phyloP scores from a whole-genome alignment of 2,329 filamentous ascomycete genomes.

The Epichloe sylvatica region DNA sequence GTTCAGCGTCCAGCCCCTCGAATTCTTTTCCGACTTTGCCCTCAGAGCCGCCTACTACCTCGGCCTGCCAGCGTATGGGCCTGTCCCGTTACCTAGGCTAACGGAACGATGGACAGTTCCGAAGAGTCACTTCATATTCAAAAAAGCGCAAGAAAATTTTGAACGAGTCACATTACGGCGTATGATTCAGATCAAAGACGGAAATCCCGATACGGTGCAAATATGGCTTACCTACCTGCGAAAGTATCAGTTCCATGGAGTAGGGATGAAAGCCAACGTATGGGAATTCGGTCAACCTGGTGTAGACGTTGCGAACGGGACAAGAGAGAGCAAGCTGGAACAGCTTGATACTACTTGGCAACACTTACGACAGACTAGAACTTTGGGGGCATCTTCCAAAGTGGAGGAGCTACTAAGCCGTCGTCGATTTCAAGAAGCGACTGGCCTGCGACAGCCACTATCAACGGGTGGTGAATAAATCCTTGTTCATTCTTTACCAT shows the following conservation, averaged over 20 bases:
- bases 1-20: conserved; percentile 76
- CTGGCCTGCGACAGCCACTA: conserved; percentile 14
- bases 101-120: conserved; percentile 92
- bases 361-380: conserved; percentile 39
- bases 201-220: conserved; percentile 75
- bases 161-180: conserved; percentile 77
- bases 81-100: conserved; percentile 72
- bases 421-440: conserved; percentile 31
- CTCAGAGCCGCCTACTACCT: conserved; percentile 91
- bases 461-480: neutral
- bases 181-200: conserved; percentile 85
- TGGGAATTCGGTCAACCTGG: conserved; percentile 73
- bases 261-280: conserved; percentile 97
- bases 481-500: neutral
- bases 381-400: conserved; percentile 36
- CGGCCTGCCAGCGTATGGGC: conserved; percentile 70
- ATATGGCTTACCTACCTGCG: conserved; percentile 84
- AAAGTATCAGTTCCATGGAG: conserved; percentile 88
- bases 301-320: conserved; percentile 14
- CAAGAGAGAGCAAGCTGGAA: conserved; percentile 11
- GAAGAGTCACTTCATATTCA: conserved; percentile 78
- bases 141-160: conserved; percentile 97
- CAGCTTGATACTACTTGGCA: conserved; percentile 39
- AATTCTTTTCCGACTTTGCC: conserved; percentile 91
- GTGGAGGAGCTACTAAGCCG: conserved; percentile 43